Base-by-base conservation (phyloP, 176 grass and related monocot genomes). In the Typha latifolia region DNA sequence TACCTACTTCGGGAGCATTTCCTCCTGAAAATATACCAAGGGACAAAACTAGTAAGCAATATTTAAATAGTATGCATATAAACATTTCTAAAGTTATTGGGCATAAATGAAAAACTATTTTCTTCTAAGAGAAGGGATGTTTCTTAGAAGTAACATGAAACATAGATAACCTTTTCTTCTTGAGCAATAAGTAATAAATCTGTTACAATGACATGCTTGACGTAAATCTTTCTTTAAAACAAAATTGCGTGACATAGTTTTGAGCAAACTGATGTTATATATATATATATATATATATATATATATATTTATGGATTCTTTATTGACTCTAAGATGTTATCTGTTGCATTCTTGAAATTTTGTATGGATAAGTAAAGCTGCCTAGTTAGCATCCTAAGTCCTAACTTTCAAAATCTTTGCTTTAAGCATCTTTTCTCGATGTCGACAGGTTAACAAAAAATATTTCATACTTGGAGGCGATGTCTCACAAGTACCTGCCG, bases 1-100 rank as follows among this genome's bases (percentile, higher is more conserved):
- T 77, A 20, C 84, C 74, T 23, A 62, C 31, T 56, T 63, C 82
- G 3, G 66, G 72, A 27, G 49, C 20, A 37, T 64, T 51, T 12
- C 51, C 22, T 4, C 32, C 82, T 3, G 68, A 59, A 22, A 22
- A 21, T 59, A 59, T 21, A 19, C 16, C 6, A 21, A 59, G 9
- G 53, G n/a, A 59, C 53, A 22, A 59, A 21, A 21, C 53, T 59
- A 14, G 53, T 59, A 59, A 59, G 53, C 53, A 22, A 19, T 19
- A 21, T 18, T 11, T 6, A 9, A 21, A 10, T 10, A 59, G 9
- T 21, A 43, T 43, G 37, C 37, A 10, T 43, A 1, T 43, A 43
- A 6, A 9, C 37, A 10, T 43, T 43, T 43, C 37, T 43, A 43
- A 6, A 43, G 10, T 43, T 9, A 43, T 10, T 43, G 37, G 37